Conservation (phyloP, 164 flowering plant genomes). For the Kalanchoe fedtschenkoi region DNA sequence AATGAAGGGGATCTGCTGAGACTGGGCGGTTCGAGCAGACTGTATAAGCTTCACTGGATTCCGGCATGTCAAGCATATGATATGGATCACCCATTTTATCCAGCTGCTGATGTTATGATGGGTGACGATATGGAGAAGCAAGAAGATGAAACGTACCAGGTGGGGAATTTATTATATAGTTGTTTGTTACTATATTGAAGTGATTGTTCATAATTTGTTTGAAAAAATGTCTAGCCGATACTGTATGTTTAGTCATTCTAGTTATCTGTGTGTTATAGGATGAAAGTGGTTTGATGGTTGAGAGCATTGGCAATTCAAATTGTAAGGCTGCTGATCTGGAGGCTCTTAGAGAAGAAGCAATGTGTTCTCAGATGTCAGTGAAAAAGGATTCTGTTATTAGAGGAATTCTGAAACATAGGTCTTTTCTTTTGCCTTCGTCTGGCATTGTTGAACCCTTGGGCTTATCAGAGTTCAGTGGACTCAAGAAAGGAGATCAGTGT, state of each 20-base stretch:
- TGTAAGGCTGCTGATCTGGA: not conserved
- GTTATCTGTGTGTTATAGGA: too few species aligned
- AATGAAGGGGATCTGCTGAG: constrained; percentile 63
- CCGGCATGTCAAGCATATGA: constrained; percentile 50
- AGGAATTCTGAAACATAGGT: not conserved
- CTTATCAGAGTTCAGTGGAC: not conserved
- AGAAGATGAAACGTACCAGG: not conserved
- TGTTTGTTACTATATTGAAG: not conserved
- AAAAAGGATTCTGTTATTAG: not conserved
- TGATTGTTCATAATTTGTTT: not conserved
- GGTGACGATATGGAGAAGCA: constrained; percentile 6
- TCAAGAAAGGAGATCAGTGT: not conserved
- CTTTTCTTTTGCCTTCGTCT: too few species aligned
- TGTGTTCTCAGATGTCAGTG: not conserved
- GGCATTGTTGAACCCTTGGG: not conserved
- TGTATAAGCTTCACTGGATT: constrained; percentile 73
- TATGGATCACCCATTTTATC: constrained; percentile 32
- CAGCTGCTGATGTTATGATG: constrained; percentile 14
- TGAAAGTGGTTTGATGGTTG: not conserved
- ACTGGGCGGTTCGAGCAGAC: constrained; percentile 73
- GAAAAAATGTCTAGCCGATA: too few species aligned
- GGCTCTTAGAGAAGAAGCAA: not conserved
- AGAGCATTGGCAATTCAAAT: not conserved
- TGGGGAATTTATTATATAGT: not conserved
- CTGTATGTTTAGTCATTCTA: not conserved